Conservation (phyloP, 176 grass and related monocot genomes). For the Coix lacrymajobi region DNA sequence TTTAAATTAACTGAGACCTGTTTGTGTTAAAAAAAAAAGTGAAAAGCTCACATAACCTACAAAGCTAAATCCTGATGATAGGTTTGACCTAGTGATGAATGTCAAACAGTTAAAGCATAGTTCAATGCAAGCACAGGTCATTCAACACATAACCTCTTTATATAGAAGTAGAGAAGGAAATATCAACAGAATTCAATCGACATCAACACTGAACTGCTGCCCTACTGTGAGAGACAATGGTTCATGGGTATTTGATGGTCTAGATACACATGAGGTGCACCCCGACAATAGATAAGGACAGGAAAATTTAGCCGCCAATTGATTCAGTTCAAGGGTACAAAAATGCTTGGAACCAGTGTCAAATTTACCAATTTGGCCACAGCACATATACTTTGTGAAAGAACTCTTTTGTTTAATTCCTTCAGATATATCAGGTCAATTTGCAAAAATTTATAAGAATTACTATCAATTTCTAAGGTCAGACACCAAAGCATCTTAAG, state of each 20-base stretch:
- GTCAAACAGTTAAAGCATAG: not conserved
- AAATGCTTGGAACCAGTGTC: not conserved
- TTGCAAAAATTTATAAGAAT: not conserved
- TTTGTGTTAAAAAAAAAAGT: conserved; percentile 18
- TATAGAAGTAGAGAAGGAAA: not conserved
- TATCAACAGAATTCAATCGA: not conserved
- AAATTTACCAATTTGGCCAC: not conserved
- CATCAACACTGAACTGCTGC: not conserved
- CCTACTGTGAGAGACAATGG: not conserved
- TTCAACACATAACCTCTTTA: not conserved
- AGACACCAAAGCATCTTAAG: not conserved
- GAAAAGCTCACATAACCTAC: not conserved
- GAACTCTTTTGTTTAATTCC: not conserved
- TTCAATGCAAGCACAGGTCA: conserved; percentile 7
- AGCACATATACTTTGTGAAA: not conserved
- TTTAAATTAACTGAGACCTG: not conserved
- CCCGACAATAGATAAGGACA: not conserved
- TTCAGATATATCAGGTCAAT: not conserved
- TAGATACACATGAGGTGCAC: not conserved
- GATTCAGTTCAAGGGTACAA: not conserved
- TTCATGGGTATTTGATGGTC: not conserved
- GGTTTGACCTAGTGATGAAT: not conserved
- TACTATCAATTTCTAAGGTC: not conserved
- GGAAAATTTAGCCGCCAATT: not conserved
- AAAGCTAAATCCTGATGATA: conserved; percentile 4